Conservation (phyloP, 2,329 filamentous ascomycete species). For the Geosmithia morbida region DNA sequence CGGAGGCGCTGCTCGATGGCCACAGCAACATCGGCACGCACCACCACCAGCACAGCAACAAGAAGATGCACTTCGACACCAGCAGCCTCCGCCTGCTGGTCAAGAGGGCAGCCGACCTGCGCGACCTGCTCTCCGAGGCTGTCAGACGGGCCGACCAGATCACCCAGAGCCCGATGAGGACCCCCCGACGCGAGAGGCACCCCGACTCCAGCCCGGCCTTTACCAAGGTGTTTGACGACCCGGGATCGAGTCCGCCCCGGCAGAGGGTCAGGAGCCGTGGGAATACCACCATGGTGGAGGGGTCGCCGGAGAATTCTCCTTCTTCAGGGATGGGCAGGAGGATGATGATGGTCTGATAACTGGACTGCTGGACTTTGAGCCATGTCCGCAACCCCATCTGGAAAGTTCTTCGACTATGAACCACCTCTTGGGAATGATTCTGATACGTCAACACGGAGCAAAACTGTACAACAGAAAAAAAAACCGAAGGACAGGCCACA, state of each 20-base stretch:
- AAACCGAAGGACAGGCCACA: neutral
- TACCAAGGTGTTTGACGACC: constrained; percentile 50
- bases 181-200: constrained; percentile 27
- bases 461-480: neutral
- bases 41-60: constrained; percentile 7
- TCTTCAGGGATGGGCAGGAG: constrained; percentile 33
- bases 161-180: constrained; percentile 38
- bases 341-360: constrained; percentile 48
- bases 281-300: constrained; percentile 34
- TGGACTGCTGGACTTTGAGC: no score
- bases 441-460: no score
- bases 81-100: constrained; percentile 54
- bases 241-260: constrained; percentile 38
- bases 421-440: no score
- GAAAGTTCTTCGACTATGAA: no score
- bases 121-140: constrained; percentile 43
- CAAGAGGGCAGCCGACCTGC: constrained; percentile 44
- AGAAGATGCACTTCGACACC: constrained; percentile 50
- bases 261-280: constrained; percentile 36
- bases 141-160: constrained; percentile 45
- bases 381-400: no score
- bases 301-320: constrained; percentile 37
- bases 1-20: constrained; percentile 10
- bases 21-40: constrained; percentile 9
- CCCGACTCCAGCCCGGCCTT: constrained; percentile 51